Base-by-base conservation (phyloP, 129 eudicot species). In the Chrysanthemum makinoi region DNA sequence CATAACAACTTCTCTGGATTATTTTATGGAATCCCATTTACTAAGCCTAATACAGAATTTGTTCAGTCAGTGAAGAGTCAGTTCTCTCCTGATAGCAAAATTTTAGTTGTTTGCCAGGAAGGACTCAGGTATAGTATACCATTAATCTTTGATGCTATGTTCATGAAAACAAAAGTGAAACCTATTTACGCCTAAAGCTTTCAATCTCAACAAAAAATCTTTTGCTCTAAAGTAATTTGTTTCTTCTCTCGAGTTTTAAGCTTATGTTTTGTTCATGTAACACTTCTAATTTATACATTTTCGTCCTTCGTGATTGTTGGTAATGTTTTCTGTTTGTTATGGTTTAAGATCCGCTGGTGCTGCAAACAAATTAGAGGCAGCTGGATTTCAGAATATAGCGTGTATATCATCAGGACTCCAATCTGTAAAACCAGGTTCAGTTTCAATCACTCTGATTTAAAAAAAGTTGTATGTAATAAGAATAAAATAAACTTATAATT, bases 371-470 rank as follows among this genome's bases (percentile, higher is more conserved):
- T 75, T 94, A 75, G 98, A 89, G 62, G 80, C 77, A 66, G 91
- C 96, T 62, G 98, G 96, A 49, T 94, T 83, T 65, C 63, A 87
- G 61, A 86, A 87, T 30, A 61, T 94, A 74, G 95, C 95, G 14
- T 94, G 98, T 83, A 80, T 94, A 72, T 82, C 95, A 76, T 89
- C 98, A 53, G 96, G 98, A 70, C 96, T 94, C 70, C 98, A 89
- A 75, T 83, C 95, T 61, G 95, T 89, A 17, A 86, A 84, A 80
- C 93, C 96, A 78, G 98, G 98, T 92, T 65, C 13, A 2, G 2
- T 24, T 43, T 66, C 52, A 72, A 22, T n/a, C 10, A 17, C 24
- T 65, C 60, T 1, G 22, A 30, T 22, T 2, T n/a, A 10, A 30
- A 24, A 33, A 33, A 15, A 16, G 0, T 0, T 16, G 18, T 70